Conservation (phyloP, 1,284 basidiomycete genomes). For the Ustilago shanxiensis region DNA sequence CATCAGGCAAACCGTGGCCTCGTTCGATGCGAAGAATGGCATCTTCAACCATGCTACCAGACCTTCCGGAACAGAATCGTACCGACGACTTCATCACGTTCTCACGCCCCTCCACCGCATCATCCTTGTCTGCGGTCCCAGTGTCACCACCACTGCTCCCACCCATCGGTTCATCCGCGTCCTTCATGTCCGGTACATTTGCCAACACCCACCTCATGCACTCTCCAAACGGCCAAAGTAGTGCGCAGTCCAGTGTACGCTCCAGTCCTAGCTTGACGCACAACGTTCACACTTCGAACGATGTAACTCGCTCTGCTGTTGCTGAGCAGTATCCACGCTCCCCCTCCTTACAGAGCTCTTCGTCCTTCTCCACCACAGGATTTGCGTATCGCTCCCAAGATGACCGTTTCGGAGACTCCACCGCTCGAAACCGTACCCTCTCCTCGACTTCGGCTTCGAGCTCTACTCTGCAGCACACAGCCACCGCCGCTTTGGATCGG, state of each 20-base stretch:
- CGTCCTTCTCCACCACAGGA: slow-evolving; percentile 17
- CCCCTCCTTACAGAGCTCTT: slow-evolving; percentile 32
- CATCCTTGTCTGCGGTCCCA: slow-evolving; percentile 5
- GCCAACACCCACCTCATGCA: background rate
- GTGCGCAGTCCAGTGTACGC: slow-evolving; percentile 19
- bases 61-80: slow-evolving; percentile 37
- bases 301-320: slow-evolving; percentile 6
- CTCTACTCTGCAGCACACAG: slow-evolving; percentile 7
- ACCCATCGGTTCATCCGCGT: slow-evolving; percentile 18
- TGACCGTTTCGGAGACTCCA: slow-evolving; percentile 1
- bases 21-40: slow-evolving; percentile 25
- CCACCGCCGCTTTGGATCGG: slow-evolving; percentile 9
- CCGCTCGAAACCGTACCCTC: slow-evolving; percentile 6
- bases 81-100: slow-evolving; percentile 16
- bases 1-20: slow-evolving; percentile 6
- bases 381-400: slow-evolving; percentile 17
- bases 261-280: slow-evolving; percentile 25
- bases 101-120: slow-evolving; percentile 26
- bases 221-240: slow-evolving; percentile 20
- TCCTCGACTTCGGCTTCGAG: slow-evolving; percentile 17
- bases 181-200: slow-evolving; percentile 13
- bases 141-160: slow-evolving; percentile 21
- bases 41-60: slow-evolving; percentile 23
- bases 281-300: slow-evolving; percentile 6
- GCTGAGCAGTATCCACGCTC: slow-evolving; percentile 33